Base-by-base conservation (phyloP, 164 flowering plant species). In the Magnolia kwangsiensis region DNA sequence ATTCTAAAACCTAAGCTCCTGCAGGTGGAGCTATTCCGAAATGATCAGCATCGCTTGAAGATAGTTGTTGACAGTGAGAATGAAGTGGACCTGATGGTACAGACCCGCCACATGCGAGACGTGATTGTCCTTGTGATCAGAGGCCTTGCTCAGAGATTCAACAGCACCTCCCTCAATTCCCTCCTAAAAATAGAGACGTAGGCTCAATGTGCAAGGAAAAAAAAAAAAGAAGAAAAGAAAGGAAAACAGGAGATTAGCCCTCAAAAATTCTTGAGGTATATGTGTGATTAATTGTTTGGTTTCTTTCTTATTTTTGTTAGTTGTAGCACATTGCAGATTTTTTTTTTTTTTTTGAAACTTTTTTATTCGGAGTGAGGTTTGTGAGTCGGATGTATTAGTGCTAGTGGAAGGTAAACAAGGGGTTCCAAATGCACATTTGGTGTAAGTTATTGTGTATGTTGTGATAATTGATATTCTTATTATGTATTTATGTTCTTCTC, bases 81-180 rank as follows among this genome's bases (percentile, higher is more conserved):
- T 82, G 99, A 94, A 82, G 94, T 88, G 55, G 98, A 96, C 50
- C 79, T 96, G 83, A 90, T 92, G 90, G 97, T 96, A 71, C 97
- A 94, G 78, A 91, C 97, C 8, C 87, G 94, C 31, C 98, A 92
- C 76, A 78, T 85, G 76, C 90, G 99, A 59, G 99, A 96, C 78
- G 84, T 96, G 5, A 85, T 92, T 50, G 98, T 88, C 63, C 98
- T 96, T 67, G 93, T 90, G 21, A 89, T 96, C 50, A 88, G 99
- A 67, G 97, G 98, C 80, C 84, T 96, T 78, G 98, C 97, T 10
- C 97, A 94, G 82, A 82, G 91, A 58, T 96, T 94, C 84, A 96
- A 96, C 75, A 96, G 98, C 78, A 96, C 97, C 31, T 96, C 99
- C 58, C 97, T 96, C 80, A 94, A 92, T 80, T 87, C 98, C 59